Evolutionary conservation across 345 rosid genomes (phyloP).

Genomic region (Pelargonium nanum): DNA sequence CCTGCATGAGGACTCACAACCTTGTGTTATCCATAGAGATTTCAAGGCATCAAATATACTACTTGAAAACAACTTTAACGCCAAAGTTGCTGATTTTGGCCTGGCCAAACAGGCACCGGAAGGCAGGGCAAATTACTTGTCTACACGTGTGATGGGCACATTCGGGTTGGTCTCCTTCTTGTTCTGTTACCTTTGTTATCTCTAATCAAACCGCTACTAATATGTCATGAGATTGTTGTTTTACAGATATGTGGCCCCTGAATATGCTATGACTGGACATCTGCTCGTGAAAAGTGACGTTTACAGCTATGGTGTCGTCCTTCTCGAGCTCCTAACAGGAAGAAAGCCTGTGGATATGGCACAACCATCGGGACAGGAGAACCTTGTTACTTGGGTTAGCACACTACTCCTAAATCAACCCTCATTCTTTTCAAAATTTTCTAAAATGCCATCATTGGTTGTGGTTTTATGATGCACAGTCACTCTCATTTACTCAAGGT

Average conservation of each 20-base stretch:
- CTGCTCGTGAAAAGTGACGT: constrained; percentile 94
- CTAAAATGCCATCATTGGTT: too few relatives aligned
- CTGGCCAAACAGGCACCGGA: constrained; percentile 99
- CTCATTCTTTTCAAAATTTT: background rate
- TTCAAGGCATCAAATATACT: constrained; percentile 97
- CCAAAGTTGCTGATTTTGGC: constrained; percentile 99
- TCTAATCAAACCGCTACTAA: constrained; percentile 2
- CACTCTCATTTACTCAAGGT: too few relatives aligned
- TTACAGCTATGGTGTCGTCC: constrained; percentile 97
- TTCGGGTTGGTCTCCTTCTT: constrained; percentile 62
- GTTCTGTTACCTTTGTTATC: background rate
- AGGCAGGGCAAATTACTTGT: constrained; percentile 86
- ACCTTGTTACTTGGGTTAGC: constrained; percentile 96
- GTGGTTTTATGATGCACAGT: too few relatives aligned
- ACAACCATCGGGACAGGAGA: constrained; percentile 96
- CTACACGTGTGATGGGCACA: constrained; percentile 99
- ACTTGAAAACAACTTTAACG: constrained; percentile 85
- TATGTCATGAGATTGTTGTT: constrained; percentile 6
- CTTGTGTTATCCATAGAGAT: constrained; percentile 95
- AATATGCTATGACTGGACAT: constrained; percentile 99
- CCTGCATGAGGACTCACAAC: constrained; percentile 96
- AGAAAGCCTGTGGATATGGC: constrained; percentile 97
- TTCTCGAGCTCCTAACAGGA: constrained; percentile 89
- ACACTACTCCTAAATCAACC: background rate
- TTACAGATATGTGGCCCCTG: constrained; percentile 93